A percentile compares a stretch with the other conserved stretches of the same genome.
These are phyloP conservation scores for Myxozyma neotropica DNA, from an alignment of 805 yeast genomes.

Conservation along the genomic window DNA sequence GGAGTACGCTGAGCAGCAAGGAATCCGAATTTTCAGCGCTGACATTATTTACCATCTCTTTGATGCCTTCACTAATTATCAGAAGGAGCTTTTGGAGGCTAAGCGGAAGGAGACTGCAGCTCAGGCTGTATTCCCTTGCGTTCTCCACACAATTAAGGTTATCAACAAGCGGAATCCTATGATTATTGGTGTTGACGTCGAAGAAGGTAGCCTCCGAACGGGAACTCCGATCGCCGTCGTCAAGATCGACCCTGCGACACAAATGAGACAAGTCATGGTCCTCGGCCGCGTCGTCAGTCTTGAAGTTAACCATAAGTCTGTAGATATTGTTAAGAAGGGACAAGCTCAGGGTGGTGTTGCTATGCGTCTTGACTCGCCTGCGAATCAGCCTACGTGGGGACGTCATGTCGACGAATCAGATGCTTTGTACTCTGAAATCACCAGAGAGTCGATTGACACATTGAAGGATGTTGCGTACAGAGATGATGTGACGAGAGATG, in stretches of 20 bases:
- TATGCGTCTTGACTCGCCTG: conserved; percentile 90
- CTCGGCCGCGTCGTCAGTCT: conserved; percentile 90
- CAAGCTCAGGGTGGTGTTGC: conserved; percentile 98
- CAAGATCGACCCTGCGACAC: conserved; percentile 82
- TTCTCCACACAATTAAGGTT: conserved; percentile 88
- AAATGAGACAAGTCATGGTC: conserved; percentile 63
- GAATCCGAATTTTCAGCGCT: conserved; percentile 89
- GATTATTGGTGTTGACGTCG: conserved; percentile 98
- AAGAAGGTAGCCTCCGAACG: conserved; percentile 82
- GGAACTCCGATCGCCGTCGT: conserved; percentile 98
- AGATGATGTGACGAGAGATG: conserved; percentile 89
- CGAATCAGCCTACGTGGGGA: conserved; percentile 96
- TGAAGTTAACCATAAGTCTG: conserved; percentile 92
- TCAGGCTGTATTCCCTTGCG: conserved; percentile 93
- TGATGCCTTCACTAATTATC: conserved; percentile 92
- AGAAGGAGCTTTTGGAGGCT: conserved; percentile 79
- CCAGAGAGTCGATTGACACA: conserved; percentile 92
- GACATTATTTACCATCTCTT: conserved; percentile 96
- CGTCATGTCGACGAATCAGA: conserved; percentile 97
- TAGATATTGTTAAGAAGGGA: conserved; percentile 81
- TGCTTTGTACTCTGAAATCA: conserved; percentile 80
- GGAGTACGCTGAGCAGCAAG: conserved; percentile 93
- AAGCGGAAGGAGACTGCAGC: conserved; percentile 87
- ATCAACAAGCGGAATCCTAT: conserved; percentile 98
- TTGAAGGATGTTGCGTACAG: conserved; percentile 98